phyloP scores from a whole-genome alignment of 164 flowering plant species.

The Dillenia suffruticosa region DNA sequence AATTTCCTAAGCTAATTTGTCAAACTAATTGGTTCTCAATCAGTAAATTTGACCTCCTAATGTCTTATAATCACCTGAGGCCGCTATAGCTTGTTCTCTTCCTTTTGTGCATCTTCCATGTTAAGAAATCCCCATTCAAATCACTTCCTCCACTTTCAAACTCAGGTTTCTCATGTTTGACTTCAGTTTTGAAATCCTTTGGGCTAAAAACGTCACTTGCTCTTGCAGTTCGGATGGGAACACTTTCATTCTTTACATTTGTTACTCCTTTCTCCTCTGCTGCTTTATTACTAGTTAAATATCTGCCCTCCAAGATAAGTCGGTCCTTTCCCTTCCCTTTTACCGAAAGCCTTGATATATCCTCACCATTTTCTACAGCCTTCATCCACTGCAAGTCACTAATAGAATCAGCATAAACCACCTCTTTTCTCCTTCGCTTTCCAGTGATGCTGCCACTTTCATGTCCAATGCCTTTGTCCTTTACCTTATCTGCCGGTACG shows the following conservation, averaged over 20 bases:
- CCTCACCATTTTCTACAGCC: slow-evolving; percentile 85
- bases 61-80: slow-evolving; percentile 18
- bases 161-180: slow-evolving; percentile 16
- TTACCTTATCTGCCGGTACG: slow-evolving; percentile 28
- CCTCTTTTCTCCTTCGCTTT: slow-evolving; percentile 76
- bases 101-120: slow-evolving; percentile 70
- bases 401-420: slow-evolving; percentile 63
- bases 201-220: slow-evolving; percentile 28
- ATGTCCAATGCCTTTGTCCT: slow-evolving; percentile 32
- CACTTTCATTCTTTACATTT: slow-evolving; percentile 31
- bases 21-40: too few relatives aligned
- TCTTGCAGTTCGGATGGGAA: slow-evolving; percentile 39
- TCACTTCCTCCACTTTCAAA: slow-evolving; percentile 20
- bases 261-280: slow-evolving; percentile 20
- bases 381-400: slow-evolving; percentile 81
- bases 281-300: slow-evolving; percentile 17
- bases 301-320: slow-evolving; percentile 19
- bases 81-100: slow-evolving; percentile 54
- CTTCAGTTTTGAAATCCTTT: slow-evolving; percentile 17
- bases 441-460: slow-evolving; percentile 41
- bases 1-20: too few relatives aligned
- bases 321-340: slow-evolving; percentile 13
- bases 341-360: slow-evolving; percentile 28
- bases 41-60: too few relatives aligned
- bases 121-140: slow-evolving; percentile 32